Evolutionary conservation across 2,329 filamentous ascomycete species (phyloP), one percentile per base, ranked within the genome.

Genomic region (Ophiostoma montium): DNA sequence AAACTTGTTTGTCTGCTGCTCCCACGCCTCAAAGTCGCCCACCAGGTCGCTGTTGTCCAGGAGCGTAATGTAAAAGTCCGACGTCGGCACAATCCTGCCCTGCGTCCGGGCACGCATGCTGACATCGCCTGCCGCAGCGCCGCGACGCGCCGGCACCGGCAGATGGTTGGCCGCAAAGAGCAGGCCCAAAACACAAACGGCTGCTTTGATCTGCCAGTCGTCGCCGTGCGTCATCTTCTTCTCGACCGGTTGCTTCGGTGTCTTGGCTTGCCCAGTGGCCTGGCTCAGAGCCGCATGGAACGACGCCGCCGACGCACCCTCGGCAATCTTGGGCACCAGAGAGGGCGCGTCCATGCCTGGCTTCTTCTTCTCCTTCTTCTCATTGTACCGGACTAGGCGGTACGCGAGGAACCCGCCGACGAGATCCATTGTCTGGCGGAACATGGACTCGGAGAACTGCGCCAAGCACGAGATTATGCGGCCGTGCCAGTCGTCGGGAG

Each of bases 151-250:
- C 1, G 51, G 45, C n/a, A 31, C 18, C 5, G 39, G 19, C 15
- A 33, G 7, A 11, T 31, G 35, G 64, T 95, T 95, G 23, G 88
- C 88, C 2, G 82, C 75, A 59, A 94, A 94, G 1, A 95, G 63
- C 19, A 95, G 64, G 10, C 84, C 80, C 71, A 95, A 82, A 2
- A 94, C 78, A 56, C 82, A 80, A 3, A 86, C 82, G 8, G 84
- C 84, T 11, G 85, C 85, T 61, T 80, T 84, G 50, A 94, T 78
- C 63, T 95, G 88, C 89, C 89, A 95, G 60, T 95, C 89, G 51
- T 90, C 85, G 18, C 74, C 72, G 61, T 92, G 94, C 0, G 78
- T 66, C 2, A 79, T 71, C 53, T 70, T 70, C 56, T 75, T 76
- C 8, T 71, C 65, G 30, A 71, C 69, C 31, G 76, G 72, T 23